Conservation (phyloP, 2,329 filamentous ascomycete genomes). For the Aspergillus neotritici region DNA sequence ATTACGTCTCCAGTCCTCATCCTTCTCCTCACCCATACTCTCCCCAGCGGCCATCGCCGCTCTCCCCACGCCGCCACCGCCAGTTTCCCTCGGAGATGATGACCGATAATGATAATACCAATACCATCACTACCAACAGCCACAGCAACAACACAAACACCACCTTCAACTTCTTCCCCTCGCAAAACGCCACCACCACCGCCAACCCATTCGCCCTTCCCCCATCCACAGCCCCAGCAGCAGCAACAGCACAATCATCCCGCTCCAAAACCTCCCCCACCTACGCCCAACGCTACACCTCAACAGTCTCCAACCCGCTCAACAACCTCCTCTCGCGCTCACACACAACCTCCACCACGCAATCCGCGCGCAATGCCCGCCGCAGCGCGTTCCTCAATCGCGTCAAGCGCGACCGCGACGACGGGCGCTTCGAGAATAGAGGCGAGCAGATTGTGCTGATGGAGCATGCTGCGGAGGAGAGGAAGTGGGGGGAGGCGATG, state of each 20-base stretch:
- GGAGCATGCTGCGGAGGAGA: constrained; percentile 37
- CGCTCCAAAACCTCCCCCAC: constrained; percentile 14
- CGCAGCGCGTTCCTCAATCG: constrained; percentile 39
- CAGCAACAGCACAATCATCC: constrained; percentile 3
- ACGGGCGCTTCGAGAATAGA: constrained; percentile 33
- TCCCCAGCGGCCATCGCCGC: constrained; percentile 21
- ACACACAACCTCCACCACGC: constrained; percentile 15
- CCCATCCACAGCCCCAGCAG: background rate
- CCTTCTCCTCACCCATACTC: constrained; percentile 9
- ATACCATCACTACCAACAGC: background rate
- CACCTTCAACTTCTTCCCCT: constrained; percentile 5
- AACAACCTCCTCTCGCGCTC: constrained; percentile 15
- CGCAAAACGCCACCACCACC: constrained; percentile 5
- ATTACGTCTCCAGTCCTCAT: too few relatives aligned
- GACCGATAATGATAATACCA: background rate
- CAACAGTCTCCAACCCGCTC: constrained; percentile 31
- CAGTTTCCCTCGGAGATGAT: background rate
- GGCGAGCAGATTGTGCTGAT: constrained; percentile 41
- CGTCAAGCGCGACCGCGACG: constrained; percentile 36
- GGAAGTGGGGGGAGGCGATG: constrained; percentile 37
- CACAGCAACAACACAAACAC: background rate
- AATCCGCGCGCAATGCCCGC: constrained; percentile 28
- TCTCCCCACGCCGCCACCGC: constrained; percentile 12
- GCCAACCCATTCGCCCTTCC: constrained; percentile 4
- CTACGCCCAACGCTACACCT: constrained; percentile 34